Evolutionary conservation across 176 grass and related monocot species (phyloP), one percentile per base, ranked within the genome.

Genomic region (Avena sativa): DNA sequence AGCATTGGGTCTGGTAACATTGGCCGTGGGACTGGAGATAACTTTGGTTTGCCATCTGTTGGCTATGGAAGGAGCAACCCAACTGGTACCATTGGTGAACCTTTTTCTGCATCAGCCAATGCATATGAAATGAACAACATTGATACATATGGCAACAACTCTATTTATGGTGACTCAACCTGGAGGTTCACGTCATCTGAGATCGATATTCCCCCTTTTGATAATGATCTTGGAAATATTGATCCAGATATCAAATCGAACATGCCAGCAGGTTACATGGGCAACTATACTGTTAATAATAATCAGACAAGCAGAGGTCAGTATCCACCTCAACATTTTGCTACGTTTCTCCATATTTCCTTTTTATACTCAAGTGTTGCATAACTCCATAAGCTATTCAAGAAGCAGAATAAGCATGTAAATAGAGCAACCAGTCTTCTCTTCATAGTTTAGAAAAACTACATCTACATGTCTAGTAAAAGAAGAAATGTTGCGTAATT

Each of bases 241-340:
- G 76, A 86, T 83, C 86, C 82, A 53, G 91, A 89, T 90, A 84
- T 87, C 59, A 89, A 79, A 81, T 73, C 84, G 65, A 82, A 88
- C 64, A 74, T 65, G 53, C 89, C 93, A 73, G 72, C 81, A 83
- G 74, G 76, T 91, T 91, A 87, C 67, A 89, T 88, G 81, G 91
- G 79, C 62, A 78, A 73, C 71, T 92, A 96, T 76, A 91, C 79
- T 93, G 91, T 91, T 87, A 89, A 87, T 84, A 89, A 91, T 70
- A 96, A 86, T 72, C 87, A 93, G 88, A 89, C 89, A 90, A 88
- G 84, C 84, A 91, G 87, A 91, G 91, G 91, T 96, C 65, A 95
- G 90, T 82, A 81, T 44, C 25, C 46, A 17, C 62, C 81, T 90
- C 68, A 84, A 66, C 79, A 86, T 83, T 50, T 38, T 90, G 17